These are phyloP conservation scores for Tylopilus rubrobrunneus DNA, from an alignment of 768 basidiomycete species.

Conservation along the genomic window DNA sequence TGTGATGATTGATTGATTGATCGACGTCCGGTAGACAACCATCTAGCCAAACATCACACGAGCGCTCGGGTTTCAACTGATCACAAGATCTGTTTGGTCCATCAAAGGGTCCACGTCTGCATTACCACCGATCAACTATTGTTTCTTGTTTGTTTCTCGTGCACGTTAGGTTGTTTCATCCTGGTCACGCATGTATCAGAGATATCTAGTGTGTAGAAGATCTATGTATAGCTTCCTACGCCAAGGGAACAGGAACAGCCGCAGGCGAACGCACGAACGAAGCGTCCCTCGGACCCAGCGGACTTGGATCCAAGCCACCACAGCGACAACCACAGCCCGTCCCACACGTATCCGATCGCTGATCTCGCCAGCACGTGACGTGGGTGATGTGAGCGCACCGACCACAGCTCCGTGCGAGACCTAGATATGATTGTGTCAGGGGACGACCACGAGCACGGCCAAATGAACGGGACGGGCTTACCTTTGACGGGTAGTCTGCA, in stretches of 20 bases:
- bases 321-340: constrained; percentile 71
- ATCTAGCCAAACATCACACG: no score
- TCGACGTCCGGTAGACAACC: no score
- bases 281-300: background rate
- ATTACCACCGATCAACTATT: no score
- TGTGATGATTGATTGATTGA: no score
- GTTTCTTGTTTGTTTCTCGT: no score
- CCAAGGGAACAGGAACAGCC: background rate
- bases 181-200: no score
- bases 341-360: constrained; percentile 49
- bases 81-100: no score
- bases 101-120: no score
- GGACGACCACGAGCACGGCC: background rate
- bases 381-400: constrained; percentile 64
- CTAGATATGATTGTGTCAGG: constrained; percentile 29
- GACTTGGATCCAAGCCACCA: constrained; percentile 16
- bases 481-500: constrained; percentile 78
- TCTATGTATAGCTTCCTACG: background rate
- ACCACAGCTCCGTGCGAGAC: constrained; percentile 58
- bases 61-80: no score
- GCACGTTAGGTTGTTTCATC: no score
- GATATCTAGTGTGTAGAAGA: no score
- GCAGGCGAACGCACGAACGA: constrained; percentile 14
- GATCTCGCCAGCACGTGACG: constrained; percentile 54
- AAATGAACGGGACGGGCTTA: constrained; percentile 19